Base-by-base conservation (phyloP, 768 basidiomycete genomes). In the Lentinula aciculospora region DNA sequence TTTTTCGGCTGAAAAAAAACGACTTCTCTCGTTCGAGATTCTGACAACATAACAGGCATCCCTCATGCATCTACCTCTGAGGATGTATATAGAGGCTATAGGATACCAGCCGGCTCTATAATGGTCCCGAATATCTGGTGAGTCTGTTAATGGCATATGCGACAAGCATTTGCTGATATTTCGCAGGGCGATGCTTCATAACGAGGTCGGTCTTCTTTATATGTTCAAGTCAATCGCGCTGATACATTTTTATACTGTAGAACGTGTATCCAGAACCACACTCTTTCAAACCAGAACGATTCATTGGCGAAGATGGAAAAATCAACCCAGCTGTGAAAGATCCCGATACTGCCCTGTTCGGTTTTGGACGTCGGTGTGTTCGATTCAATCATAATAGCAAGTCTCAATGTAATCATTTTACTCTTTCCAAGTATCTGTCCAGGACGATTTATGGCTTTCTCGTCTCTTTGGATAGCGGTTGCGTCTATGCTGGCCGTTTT, bases 81-180 rank as follows among this genome's bases (percentile, higher is more conserved):
- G 54, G 68, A 68, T 51, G 56, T 63, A 0, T 67, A 71, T 53
- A 50, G 66, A 2, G 70, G 68, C 1, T 66, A 64, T 53, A 58
- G 64, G 37, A 67, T 71, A 27, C 68, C 68, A 3, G 66, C 67
- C 42, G 69, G 68, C 17, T 66, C 70, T 1, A 65, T 69, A 57
- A 58, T 71, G 42, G 55, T 68, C 23, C 45, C 62, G 0, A 71
- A 71, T 54, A 58, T 67, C 34, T 71, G 70, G 70, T 58, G 21
- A 53, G 57, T 31, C 19, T 10, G 6, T 29, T 13, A 23, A 12
- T 48, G 13, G 3, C 29, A 13, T 45, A n/a, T n/a, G n/a, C n/a
- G n/a, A n/a, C n/a, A n/a, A n/a, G n/a, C n/a, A n/a, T n/a, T 36
- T 39, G 34, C 51, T 53, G 25, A 53, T 25, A 25, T 13, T 15